Conservation (phyloP, 345 rosid genomes). For the Aquilaria malaccensis region DNA sequence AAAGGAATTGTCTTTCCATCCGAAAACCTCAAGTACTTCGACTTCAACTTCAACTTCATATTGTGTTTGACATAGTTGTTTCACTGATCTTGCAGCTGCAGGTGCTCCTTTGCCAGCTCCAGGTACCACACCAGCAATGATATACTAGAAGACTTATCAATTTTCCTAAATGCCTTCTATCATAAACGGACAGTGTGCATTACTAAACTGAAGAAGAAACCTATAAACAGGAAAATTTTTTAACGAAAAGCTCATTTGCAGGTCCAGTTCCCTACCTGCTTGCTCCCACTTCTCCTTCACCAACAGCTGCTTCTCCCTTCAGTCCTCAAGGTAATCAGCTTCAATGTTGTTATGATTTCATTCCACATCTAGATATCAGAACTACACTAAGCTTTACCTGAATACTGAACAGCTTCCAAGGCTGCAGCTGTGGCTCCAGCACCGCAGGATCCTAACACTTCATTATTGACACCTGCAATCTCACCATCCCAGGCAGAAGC, state of each 20-base stretch:
- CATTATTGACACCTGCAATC: conserved; percentile 21
- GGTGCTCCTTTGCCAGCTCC: conserved; percentile 85
- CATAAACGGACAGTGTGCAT: not conserved
- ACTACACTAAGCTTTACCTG: not conserved
- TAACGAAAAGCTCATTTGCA: conserved; percentile 17
- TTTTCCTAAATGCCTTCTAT: not conserved
- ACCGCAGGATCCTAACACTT: conserved; percentile 16
- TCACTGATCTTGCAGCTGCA: conserved; percentile 41
- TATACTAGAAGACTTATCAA: no score
- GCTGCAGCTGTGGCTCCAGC: conserved; percentile 26
- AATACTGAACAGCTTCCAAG: conserved; percentile 32
- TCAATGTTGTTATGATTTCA: not conserved
- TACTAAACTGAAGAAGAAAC: not conserved
- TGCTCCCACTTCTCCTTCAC: conserved; percentile 39
- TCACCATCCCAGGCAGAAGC: conserved; percentile 17
- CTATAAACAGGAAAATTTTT: no score
- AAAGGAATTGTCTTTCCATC: not conserved
- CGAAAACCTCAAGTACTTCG: not conserved
- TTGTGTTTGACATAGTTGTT: not conserved
- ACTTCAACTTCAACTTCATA: not conserved
- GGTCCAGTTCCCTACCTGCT: conserved; percentile 63
- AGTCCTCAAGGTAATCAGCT: conserved; percentile 44
- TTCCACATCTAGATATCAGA: not conserved
- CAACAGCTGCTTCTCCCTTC: conserved; percentile 37
- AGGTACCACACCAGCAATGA: conserved; percentile 27